A percentile compares a stretch with the other conserved stretches of the same genome.
phyloP scores from a whole-genome alignment of 2,329 filamentous ascomycete species.

The Alternaria gansuensis region DNA sequence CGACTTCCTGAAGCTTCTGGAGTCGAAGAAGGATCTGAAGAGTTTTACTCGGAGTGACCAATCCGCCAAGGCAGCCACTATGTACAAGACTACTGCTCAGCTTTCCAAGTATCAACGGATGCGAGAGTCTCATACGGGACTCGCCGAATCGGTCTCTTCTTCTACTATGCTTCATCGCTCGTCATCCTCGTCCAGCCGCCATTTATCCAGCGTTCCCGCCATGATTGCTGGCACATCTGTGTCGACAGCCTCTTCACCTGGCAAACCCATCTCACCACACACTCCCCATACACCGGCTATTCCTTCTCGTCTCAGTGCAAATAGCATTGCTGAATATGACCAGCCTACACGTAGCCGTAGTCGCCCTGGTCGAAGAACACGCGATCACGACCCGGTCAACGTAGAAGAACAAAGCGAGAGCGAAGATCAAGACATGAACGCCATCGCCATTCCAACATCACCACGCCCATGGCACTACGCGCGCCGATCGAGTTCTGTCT shows the following conservation, averaged over 20 bases:
- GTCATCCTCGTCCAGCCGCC: constrained; percentile 78
- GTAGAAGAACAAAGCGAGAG: constrained; percentile 41
- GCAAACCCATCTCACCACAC: constrained; percentile 85
- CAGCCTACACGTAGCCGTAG: constrained; percentile 47
- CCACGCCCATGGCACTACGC: constrained; percentile 63
- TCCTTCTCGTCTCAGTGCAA: constrained; percentile 90
- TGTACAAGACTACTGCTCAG: constrained; percentile 79
- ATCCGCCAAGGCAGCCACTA: constrained; percentile 69
- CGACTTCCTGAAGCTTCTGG: constrained; percentile 88
- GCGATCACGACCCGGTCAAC: constrained; percentile 40
- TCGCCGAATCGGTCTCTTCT: constrained; percentile 93
- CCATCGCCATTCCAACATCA: constrained; percentile 77
- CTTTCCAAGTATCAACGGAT: constrained; percentile 87
- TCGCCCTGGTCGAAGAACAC: constrained; percentile 45
- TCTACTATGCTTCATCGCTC: constrained; percentile 86
- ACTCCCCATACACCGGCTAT: constrained; percentile 94
- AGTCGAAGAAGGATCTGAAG: constrained; percentile 84
- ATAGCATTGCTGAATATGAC: constrained; percentile 79
- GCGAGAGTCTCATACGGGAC: constrained; percentile 84
- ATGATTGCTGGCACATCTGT: constrained; percentile 72
- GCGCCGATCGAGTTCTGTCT: constrained; percentile 74
- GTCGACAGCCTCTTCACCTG: constrained; percentile 87
- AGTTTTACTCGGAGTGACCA: constrained; percentile 75
- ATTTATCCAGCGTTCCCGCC: constrained; percentile 70
- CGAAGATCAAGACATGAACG: constrained; percentile 63